Evolutionary conservation across 2,329 filamentous ascomycete genomes (phyloP).

Genomic region (Leptodontidium sp.): DNA sequence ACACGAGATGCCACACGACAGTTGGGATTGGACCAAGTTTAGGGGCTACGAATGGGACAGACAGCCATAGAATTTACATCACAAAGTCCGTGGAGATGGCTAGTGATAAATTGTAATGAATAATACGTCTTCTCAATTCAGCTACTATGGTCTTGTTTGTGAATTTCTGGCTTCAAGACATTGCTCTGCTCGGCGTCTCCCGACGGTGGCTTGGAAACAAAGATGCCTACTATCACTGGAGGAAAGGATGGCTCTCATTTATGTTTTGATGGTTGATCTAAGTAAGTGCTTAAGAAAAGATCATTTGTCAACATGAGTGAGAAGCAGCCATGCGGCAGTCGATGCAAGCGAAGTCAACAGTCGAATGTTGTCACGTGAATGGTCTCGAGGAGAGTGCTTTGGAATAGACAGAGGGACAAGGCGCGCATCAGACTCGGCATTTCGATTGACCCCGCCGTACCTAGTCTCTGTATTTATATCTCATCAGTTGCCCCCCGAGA

Average conservation of each 20-base stretch:
- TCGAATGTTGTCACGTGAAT: background rate
- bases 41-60: background rate
- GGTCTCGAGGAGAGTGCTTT: no score
- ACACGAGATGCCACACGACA: background rate
- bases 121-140: background rate
- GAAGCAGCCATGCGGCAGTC: background rate
- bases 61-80: background rate
- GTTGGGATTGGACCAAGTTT: background rate
- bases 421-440: no score
- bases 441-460: no score
- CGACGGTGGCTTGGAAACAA: no score
- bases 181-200: no score
- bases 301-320: background rate
- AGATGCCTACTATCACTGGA: no score
- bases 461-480: no score
- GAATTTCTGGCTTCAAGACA: background rate
- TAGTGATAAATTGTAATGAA: background rate
- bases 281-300: no score
- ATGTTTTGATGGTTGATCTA: no score
- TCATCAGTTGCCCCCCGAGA: no score
- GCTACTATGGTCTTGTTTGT: background rate
- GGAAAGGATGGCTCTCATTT: no score
- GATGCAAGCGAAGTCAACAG: slow-evolving; percentile 4
- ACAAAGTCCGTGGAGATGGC: slow-evolving; percentile 9
- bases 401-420: no score